Evolutionary conservation across 2,329 filamentous ascomycete species (phyloP).

Genomic region (Venturia asperata): DNA sequence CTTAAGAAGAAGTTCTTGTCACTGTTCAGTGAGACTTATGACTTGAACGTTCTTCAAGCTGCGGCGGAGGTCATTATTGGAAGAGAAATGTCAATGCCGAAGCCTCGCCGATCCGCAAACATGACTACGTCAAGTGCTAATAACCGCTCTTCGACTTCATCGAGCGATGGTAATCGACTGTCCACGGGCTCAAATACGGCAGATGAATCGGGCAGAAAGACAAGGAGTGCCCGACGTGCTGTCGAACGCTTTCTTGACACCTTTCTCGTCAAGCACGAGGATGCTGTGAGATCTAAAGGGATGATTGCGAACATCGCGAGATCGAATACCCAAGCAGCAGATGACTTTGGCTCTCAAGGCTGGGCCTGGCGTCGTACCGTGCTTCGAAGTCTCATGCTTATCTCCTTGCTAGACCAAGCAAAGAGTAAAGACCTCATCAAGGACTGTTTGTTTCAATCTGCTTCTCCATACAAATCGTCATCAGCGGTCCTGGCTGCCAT

Average conservation of each 20-base stretch:
- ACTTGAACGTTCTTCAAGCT: slow-evolving; percentile 43
- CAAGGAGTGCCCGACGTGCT: slow-evolving; percentile 35
- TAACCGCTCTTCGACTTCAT: slow-evolving; percentile 7
- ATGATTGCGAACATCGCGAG: slow-evolving; percentile 35
- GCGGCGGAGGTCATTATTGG: slow-evolving; percentile 54
- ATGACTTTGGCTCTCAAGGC: slow-evolving; percentile 37
- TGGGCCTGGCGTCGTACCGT: slow-evolving; percentile 51
- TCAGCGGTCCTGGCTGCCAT: slow-evolving; percentile 46
- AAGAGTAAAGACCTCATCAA: slow-evolving; percentile 35
- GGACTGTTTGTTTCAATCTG: slow-evolving; percentile 44
- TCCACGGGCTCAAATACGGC: slow-evolving; percentile 33
- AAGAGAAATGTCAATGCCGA: slow-evolving; percentile 37
- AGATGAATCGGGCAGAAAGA: slow-evolving; percentile 31
- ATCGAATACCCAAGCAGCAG: slow-evolving; percentile 26
- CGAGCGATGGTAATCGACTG: neutral
- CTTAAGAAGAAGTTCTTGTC: slow-evolving; percentile 50
- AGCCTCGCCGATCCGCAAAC: slow-evolving; percentile 22
- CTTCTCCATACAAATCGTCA: slow-evolving; percentile 52
- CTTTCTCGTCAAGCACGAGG: slow-evolving; percentile 53
- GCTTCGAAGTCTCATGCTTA: slow-evolving; percentile 52
- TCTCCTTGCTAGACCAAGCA: slow-evolving; percentile 52
- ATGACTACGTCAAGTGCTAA: neutral
- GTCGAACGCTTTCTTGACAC: slow-evolving; percentile 49
- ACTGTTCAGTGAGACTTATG: slow-evolving; percentile 53
- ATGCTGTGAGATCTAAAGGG: slow-evolving; percentile 38